These are phyloP conservation scores for Leersia perrieri DNA, from an alignment of 176 grass and related monocot genomes.

Conservation along the genomic window DNA sequence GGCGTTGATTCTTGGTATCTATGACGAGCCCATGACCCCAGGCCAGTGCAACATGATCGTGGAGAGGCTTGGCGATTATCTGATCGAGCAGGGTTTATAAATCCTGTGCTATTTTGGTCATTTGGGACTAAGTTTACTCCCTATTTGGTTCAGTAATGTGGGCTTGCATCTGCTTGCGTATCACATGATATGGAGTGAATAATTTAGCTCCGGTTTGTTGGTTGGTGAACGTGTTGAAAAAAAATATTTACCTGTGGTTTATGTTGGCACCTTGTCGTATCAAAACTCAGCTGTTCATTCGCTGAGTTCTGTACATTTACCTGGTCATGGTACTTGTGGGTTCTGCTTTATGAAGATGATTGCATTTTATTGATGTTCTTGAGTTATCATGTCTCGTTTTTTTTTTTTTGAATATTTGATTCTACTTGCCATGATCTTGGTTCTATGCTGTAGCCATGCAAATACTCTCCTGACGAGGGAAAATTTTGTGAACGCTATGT, in stretches of 20 bases:
- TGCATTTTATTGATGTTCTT: conserved; percentile 20
- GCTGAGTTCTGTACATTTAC: conserved; percentile 62
- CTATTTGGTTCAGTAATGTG: conserved; percentile 48
- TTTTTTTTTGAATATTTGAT: background rate
- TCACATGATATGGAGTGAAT: conserved; percentile 57
- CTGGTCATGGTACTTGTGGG: conserved; percentile 45
- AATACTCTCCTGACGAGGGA: background rate
- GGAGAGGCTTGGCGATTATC: conserved; percentile 95
- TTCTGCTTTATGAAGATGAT: conserved; percentile 45
- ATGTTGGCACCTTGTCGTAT: conserved; percentile 45
- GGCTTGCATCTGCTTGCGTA: conserved; percentile 36
- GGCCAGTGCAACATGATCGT: conserved; percentile 90
- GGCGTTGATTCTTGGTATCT: conserved; percentile 74
- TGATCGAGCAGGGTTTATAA: conserved; percentile 66
- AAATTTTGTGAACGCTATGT: background rate
- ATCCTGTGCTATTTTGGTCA: conserved; percentile 50
- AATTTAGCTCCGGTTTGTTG: conserved; percentile 57
- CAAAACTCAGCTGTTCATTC: conserved; percentile 37
- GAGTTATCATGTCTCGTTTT: background rate
- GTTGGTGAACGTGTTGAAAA: conserved; percentile 35
- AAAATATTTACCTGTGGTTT: conserved; percentile 43
- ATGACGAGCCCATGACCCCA: conserved; percentile 88
- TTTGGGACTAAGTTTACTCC: conserved; percentile 47
- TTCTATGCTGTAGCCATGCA: background rate
- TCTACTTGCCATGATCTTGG: background rate